Percentiles rank a stretch among this genome's conserved stretches.
These are phyloP conservation scores for Chiua virens DNA, from an alignment of 768 basidiomycete genomes.

Conservation along the genomic window DNA sequence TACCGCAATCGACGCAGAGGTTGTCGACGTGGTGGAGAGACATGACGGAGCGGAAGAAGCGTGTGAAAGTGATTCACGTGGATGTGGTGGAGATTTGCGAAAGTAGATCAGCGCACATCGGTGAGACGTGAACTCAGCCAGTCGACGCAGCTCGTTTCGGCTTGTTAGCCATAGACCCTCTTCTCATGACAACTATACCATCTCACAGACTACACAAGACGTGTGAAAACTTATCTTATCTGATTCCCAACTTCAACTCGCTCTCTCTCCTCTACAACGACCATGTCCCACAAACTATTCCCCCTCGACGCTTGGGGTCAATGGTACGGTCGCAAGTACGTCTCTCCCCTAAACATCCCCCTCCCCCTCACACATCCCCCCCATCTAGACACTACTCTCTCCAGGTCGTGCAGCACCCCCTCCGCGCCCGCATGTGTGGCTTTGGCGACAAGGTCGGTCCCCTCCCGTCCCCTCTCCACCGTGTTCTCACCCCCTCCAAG, in stretches of 20 bases:
- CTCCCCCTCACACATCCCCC: constrained; percentile 4
- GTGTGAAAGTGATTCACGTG: constrained; percentile 2
- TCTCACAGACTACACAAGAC: too few relatives aligned
- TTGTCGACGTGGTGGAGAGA: constrained; percentile 71
- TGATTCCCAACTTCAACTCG: constrained; percentile 23
- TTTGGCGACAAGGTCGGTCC: constrained; percentile 88
- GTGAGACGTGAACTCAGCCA: too few relatives aligned
- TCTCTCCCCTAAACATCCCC: constrained; percentile 8
- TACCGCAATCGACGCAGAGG: constrained; percentile 77
- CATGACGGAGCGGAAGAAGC: background rate
- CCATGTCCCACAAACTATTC: constrained; percentile 65
- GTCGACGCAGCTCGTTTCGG: too few relatives aligned
- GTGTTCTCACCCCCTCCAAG: constrained; percentile 39
- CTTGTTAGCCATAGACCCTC: too few relatives aligned
- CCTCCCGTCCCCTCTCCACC: constrained; percentile 7
- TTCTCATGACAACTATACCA: too few relatives aligned
- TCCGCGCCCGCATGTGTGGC: constrained; percentile 92
- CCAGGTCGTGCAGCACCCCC: constrained; percentile 83
- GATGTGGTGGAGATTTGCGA: too few relatives aligned
- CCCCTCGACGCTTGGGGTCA: constrained; percentile 67
- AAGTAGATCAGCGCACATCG: too few relatives aligned
- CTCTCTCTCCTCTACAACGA: background rate
- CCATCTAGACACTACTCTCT: constrained; percentile 70
- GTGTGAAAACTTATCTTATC: constrained; percentile 34
- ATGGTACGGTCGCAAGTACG: constrained; percentile 65